These are phyloP conservation scores for Isochrysis galbana DNA, from an alignment of 78 protist species.

Conservation along the genomic window DNA sequence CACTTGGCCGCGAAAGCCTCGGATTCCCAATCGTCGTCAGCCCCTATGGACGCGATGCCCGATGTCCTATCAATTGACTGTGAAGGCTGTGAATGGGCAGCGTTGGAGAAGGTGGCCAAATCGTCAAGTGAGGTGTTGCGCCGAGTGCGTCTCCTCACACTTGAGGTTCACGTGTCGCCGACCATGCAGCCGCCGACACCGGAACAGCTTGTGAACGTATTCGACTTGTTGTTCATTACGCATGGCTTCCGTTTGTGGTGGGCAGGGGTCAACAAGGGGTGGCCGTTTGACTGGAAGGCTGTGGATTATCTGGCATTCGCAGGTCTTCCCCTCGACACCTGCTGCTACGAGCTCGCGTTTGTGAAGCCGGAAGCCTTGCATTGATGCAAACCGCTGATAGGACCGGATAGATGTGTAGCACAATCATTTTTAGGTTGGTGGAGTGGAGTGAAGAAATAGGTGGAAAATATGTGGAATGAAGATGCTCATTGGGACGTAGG, in stretches of 20 bases:
- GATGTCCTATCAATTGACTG: neutral
- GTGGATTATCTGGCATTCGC: neutral
- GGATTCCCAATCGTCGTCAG: too few relatives aligned
- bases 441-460: too few relatives aligned
- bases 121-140: neutral
- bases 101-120: neutral
- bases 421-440: too few relatives aligned
- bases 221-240: neutral
- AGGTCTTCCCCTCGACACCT: neutral
- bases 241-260: neutral
- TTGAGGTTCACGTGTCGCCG: neutral
- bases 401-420: too few relatives aligned
- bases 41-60: too few relatives aligned
- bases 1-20: too few relatives aligned
- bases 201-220: neutral
- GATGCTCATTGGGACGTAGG: too few relatives aligned
- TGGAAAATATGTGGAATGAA: too few relatives aligned
- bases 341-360: neutral
- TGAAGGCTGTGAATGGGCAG: neutral
- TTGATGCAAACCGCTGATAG: too few relatives aligned
- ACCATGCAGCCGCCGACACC: neutral
- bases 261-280: neutral
- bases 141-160: neutral
- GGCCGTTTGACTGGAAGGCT: neutral
- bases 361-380: too few relatives aligned